Base-by-base conservation (phyloP, 2,329 filamentous ascomycete species). In the Fusarium austroafricanum region DNA sequence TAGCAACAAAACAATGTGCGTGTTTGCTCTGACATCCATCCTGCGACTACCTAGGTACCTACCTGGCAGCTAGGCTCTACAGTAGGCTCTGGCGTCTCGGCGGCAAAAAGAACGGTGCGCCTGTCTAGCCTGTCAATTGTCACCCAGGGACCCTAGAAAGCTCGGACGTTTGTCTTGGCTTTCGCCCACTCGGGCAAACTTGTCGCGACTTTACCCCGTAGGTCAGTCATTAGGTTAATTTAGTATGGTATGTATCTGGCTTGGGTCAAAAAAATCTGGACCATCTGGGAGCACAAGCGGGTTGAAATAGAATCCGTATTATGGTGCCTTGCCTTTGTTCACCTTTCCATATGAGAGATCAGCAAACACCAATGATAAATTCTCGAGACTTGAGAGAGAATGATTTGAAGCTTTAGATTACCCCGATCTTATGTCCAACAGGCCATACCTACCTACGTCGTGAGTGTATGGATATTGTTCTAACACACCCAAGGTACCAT, bases 171-270 rank as follows among this genome's bases (percentile, higher is more conserved):
- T 51, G 50, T 64, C 63, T 68, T 70, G 62, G 62, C 58, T 29
- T 61, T 61, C 26, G 44, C 63, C 67, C 29, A 68, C 64, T 70
- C 37, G 62, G 67, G 67, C 58, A 70, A 65, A 70, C 67, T 70
- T 44, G 52, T 70, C 67, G 67, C 53, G 47, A 68, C 60, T 63
- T 68, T 65, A 47, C 58, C 57, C 43, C 31, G 33, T 54, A 56
- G 29, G 60, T 60, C 18, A 35, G 60, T 60, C 18, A 35, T 12
- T 61, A 68, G 60, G 46, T 23, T 42, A 52, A n/a, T 31, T 31
- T 31, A 31, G 29, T 31, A 12, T 31, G 29, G 7, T 9, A 26
- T 26, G 21, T 31, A 31, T 31, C 29, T 31, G 29, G 10, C 8
- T 31, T 26, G 62, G 50, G 38, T 43, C 40, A 55, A 40, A 51